Base-by-base conservation (phyloP, 306 rosid genomes). In the Ammopiptanthus mongolicus region DNA sequence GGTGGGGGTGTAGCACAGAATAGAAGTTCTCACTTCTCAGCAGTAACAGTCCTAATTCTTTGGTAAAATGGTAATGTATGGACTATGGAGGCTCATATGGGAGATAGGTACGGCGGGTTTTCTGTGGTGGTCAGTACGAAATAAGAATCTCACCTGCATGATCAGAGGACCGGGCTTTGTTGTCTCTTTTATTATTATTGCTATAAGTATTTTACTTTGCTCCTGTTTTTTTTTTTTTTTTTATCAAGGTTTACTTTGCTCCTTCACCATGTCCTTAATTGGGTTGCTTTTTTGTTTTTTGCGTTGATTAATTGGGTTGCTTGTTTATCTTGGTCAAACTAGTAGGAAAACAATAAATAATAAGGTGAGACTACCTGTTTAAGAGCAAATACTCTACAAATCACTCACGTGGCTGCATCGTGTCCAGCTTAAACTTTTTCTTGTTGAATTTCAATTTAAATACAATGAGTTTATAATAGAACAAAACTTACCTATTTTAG, bases 81-180 rank as follows among this genome's bases (percentile, higher is more conserved):
- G 28, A 1, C 1, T 2, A 3, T 1, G 1, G 3, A 25, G 2
- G 28, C 3, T 25, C 28, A 25, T 25, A 62, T 80, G 47, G 87
- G 87, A 80, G 87, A 80, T 66, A 59, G 77, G 37, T 29, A 53
- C 82, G 85, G 71, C 87, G 85, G 69, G 34, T 76, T 84, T 84
- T 51, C 31, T 72, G 83, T 80, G 85, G 77, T n/a, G n/a, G n/a
- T n/a, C n/a, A 57, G 51, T 53, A 75, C 73, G 76, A 80, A 76
- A 59, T 19, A 48, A 76, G 81, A 48, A 56, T 75, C 78, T 5
- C 51, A 36, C 67, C 47, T 71, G 60, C 77, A 75, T 75, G 62
- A 14, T 2, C 41, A 65, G 19, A 29, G 28, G 36, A 19, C 53
- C 66, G 14, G 3, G 6, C 44, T 14, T 74, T 47, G 62, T 15